Conservation (phyloP, 306 rosid species). For the Malus asiatica region DNA sequence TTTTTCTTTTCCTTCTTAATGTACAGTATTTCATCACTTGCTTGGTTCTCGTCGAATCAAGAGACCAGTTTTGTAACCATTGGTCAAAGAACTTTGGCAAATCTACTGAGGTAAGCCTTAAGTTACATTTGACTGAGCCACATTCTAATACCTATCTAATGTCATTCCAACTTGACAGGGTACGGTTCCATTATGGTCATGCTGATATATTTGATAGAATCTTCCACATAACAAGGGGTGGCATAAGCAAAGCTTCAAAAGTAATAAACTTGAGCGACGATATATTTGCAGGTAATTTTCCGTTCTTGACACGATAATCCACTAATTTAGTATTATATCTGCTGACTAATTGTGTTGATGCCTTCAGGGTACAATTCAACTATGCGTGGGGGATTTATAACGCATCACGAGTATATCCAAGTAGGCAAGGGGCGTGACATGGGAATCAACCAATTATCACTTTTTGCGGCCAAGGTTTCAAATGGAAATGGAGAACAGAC, state of each 20-base stretch:
- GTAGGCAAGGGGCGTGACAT: slow-evolving; percentile 97
- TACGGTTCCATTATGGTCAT: slow-evolving; percentile 97
- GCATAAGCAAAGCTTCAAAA: slow-evolving; percentile 95
- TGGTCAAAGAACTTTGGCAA: slow-evolving; percentile 92
- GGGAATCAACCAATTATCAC: slow-evolving; percentile 95
- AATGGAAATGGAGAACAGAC: slow-evolving; percentile 99
- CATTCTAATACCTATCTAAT: background rate
- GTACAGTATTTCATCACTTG: slow-evolving; percentile 94
- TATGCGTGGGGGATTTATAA: slow-evolving; percentile 76
- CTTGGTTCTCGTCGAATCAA: slow-evolving; percentile 98
- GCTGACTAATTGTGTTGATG: slow-evolving; percentile 18
- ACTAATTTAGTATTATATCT: slow-evolving; percentile 7
- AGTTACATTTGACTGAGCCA: background rate
- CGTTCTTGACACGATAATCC: slow-evolving; percentile 17
- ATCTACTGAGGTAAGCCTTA: slow-evolving; percentile 70
- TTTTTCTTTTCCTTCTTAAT: slow-evolving; percentile 12
- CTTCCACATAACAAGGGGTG: slow-evolving; percentile 97
- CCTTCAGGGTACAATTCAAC: slow-evolving; percentile 80
- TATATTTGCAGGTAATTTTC: slow-evolving; percentile 74
- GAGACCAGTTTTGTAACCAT: slow-evolving; percentile 95
- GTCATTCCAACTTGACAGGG: slow-evolving; percentile 45
- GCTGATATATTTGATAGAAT: slow-evolving; percentile 96
- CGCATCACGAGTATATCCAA: slow-evolving; percentile 97
- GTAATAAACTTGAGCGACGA: slow-evolving; percentile 87
- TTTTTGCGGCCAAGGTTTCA: slow-evolving; percentile 93